Evolutionary conservation across 2,329 filamentous ascomycete species (phyloP).

Genomic region (Chrysoporthe austroafricana): DNA sequence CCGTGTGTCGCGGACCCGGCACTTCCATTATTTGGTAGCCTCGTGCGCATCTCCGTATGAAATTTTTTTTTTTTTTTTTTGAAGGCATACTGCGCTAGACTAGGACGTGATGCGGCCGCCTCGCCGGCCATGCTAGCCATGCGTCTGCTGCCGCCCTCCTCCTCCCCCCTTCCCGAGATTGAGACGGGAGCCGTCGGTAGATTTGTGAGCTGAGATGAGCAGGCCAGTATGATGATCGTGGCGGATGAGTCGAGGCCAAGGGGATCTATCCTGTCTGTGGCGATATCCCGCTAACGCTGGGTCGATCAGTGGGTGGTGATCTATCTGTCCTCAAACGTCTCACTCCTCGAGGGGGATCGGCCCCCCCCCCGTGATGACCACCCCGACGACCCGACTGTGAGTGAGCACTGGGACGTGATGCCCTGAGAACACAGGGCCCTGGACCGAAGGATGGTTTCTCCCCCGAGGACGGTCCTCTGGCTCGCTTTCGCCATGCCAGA

Average conservation of each 20-base stretch:
- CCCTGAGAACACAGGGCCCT: background rate
- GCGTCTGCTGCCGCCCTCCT: background rate
- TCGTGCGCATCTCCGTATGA: background rate
- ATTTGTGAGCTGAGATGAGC: background rate
- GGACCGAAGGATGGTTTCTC: no score
- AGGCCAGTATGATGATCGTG: background rate
- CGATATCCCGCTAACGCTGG: background rate
- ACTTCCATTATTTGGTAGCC: background rate
- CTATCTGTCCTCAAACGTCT: background rate
- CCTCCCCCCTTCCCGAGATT: background rate
- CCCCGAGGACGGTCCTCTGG: background rate
- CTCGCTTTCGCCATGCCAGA: background rate
- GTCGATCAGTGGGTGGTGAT: background rate
- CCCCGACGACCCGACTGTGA: no score
- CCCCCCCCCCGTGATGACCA: no score
- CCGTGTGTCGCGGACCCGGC: background rate
- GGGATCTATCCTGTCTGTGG: background rate
- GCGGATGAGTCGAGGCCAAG: constrained; percentile 8
- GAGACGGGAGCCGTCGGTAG: background rate
- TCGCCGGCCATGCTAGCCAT: background rate
- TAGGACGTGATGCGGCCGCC: background rate
- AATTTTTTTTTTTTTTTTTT: no score
- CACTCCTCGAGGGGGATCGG: background rate
- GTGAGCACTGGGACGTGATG: background rate
- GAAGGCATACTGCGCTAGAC: background rate